Percentiles rank a stretch among this genome's conserved stretches.
phyloP scores from a whole-genome alignment of 1,284 basidiomycete genomes.

The Cutaneotrichosporon daszewskae region DNA sequence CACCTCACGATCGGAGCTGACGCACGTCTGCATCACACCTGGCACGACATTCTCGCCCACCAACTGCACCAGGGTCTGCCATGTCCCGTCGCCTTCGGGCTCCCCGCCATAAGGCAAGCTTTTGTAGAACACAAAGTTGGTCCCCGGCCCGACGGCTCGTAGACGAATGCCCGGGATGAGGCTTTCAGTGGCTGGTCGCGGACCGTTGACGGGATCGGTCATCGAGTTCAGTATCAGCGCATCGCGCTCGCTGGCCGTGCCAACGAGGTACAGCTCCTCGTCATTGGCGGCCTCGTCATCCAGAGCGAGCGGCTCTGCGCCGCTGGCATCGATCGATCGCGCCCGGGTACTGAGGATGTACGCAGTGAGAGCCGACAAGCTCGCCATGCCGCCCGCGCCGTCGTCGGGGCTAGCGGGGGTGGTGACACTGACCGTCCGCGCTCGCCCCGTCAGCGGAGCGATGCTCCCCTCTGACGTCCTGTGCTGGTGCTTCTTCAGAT shows the following conservation, averaged over 20 bases:
- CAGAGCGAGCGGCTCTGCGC: constrained; percentile 56
- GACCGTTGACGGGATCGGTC: neutral
- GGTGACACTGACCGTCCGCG: neutral
- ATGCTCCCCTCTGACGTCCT: neutral
- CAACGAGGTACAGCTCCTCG: constrained; percentile 52
- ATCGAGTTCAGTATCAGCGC: constrained; percentile 2
- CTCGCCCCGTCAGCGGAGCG: neutral
- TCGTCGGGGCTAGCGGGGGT: neutral
- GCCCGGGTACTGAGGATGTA: neutral
- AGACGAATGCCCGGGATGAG: neutral
- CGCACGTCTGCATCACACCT: neutral
- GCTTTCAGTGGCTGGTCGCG: neutral
- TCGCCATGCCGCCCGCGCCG: neutral
- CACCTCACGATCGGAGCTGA: neutral
- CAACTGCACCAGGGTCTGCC: neutral
- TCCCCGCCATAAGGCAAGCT: neutral
- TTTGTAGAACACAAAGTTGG: constrained; percentile 3
- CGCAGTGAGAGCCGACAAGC: neutral
- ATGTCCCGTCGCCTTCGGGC: neutral
- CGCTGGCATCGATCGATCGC: neutral
- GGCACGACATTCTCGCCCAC: neutral
- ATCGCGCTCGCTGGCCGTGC: constrained; percentile 5
- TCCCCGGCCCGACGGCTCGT: constrained; percentile 1
- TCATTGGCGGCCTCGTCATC: constrained; percentile 83
- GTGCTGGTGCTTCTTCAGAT: constrained; percentile 1